Evolutionary conservation across 2,329 filamentous ascomycete species (phyloP).

Genomic region (Hirsutella minnesotensis): DNA sequence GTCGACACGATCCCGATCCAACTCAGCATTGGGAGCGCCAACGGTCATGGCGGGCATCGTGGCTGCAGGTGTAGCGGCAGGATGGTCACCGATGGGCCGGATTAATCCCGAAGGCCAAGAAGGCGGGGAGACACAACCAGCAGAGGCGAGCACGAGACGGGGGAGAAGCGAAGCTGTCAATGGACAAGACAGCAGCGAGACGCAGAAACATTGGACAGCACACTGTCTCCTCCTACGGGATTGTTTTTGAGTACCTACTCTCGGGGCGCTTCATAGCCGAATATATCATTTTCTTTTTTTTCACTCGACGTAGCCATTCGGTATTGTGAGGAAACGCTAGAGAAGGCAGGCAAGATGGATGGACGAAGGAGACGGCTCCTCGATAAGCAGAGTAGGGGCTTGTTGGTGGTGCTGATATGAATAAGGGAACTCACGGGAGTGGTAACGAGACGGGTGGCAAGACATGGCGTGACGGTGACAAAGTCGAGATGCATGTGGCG

Average conservation of each 20-base stretch:
- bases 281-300: background rate
- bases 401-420: no score
- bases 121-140: slow-evolving; percentile 7
- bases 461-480: no score
- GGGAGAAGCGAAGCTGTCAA: slow-evolving; percentile 3
- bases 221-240: slow-evolving; percentile 6
- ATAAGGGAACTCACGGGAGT: no score
- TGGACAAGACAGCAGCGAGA: slow-evolving; percentile 10
- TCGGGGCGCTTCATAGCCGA: background rate
- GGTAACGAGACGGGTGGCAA: no score
- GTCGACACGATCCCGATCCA: slow-evolving; percentile 53
- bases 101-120: slow-evolving; percentile 16
- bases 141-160: slow-evolving; percentile 5
- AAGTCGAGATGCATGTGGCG: no score
- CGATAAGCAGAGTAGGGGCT: no score
- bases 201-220: slow-evolving; percentile 10
- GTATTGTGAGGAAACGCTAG: no score
- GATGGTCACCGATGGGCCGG: slow-evolving; percentile 61
- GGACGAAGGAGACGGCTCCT: no score
- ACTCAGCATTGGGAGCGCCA: slow-evolving; percentile 62
- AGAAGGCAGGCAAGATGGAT: no score
- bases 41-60: slow-evolving; percentile 78
- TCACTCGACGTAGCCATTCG: background rate
- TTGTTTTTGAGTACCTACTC: background rate
- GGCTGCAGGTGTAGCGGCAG: slow-evolving; percentile 62